Conservation (phyloP, 257 asterid species). For the Solanum sparsipilum region DNA sequence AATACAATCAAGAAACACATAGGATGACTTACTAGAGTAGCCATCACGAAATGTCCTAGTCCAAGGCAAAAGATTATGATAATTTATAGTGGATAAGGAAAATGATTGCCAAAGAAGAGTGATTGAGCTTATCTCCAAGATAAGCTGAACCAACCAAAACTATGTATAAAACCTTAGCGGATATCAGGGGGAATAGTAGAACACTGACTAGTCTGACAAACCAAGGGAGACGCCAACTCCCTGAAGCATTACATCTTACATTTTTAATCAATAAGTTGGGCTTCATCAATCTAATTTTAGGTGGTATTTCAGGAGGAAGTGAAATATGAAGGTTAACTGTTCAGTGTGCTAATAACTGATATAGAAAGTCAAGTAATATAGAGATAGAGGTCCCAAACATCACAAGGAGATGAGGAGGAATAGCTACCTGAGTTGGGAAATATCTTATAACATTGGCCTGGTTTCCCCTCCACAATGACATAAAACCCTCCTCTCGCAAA, state of each 20-base stretch:
- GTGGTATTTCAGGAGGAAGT: not conserved
- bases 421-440: slow-evolving; percentile 84
- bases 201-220: not conserved
- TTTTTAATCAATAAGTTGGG: not conserved
- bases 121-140: not conserved
- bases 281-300: not conserved
- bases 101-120: not conserved
- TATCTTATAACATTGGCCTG: slow-evolving; percentile 93
- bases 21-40: not conserved
- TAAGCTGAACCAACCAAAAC: not conserved
- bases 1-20: not conserved
- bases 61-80: not conserved
- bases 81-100: not conserved
- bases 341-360: not conserved
- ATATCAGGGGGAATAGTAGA: not conserved
- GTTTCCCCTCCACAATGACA: slow-evolving; percentile 93
- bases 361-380: not conserved
- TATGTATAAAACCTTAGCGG: not conserved
- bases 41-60: not conserved
- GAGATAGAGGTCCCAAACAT: not conserved
- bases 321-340: not conserved
- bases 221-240: not conserved
- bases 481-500: slow-evolving; percentile 61
- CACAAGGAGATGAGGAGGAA: slow-evolving; percentile 1
- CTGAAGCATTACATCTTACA: not conserved